Evolutionary conservation across 176 grass and related monocot genomes (phyloP), one percentile per base, ranked within the genome.

Genomic region (Eleusine indica): DNA sequence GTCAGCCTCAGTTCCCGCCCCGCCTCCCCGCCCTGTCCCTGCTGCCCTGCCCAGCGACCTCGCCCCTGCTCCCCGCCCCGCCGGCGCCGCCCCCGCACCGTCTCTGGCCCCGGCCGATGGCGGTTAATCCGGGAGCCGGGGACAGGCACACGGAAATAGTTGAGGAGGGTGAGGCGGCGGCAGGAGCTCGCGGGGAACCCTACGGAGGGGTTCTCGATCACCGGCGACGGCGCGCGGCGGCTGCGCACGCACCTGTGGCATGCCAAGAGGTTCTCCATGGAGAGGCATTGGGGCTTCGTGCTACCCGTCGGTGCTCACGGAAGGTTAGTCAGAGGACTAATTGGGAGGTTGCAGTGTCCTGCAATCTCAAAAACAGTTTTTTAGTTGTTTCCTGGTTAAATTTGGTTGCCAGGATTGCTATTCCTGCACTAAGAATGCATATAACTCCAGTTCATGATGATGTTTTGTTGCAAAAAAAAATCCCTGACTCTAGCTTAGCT

Each of bases 221-320:
- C 91, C 1, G 87, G 81, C 44, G 91, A 98, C 14, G 92, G 87
- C 5, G 76, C 86, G 30, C 85, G 78, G 82, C 90, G 93, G 72
- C 58, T 98, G 80, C 86, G 96, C 60, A 98, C 93, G 48, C 96
- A 95, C 54, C 72, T 98, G 30, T 98, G 96, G 96, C 89, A 90
- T 56, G 91, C 96, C 9, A 98, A 98, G 85, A 91, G 96, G 75
- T 95, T 98, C 84, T 16, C 65, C 7, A 95, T 98, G 92, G 89
- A 62, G 43, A 95, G 90, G 73, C 76, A 48, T 4, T 98, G 92
- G 92, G 89, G 91, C 5, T 98, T 95, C 85, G 77, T 91, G 73
- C 88, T 98, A 37, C 91, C 92, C 1, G 85, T 93, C 2, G 87
- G 87, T 1, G 25, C 70, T 16, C 90, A 93, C 0, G 92, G 95